Conservation (phyloP, 148 eudicot species). For the Heliosperma pusillum region DNA sequence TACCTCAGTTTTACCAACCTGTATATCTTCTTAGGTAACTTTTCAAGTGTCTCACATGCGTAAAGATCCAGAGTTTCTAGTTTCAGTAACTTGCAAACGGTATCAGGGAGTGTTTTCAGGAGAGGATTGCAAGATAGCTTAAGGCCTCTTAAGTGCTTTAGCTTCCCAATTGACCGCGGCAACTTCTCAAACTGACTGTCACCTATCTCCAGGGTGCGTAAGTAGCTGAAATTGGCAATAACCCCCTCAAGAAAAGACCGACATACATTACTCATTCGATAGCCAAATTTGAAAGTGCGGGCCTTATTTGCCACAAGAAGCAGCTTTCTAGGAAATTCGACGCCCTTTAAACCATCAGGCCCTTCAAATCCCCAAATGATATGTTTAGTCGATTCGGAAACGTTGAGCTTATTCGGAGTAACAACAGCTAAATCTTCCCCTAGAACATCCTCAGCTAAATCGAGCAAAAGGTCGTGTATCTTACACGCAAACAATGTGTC, state of each 20-base stretch:
- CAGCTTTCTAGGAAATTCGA: too few species aligned
- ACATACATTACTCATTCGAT: constrained; percentile 18
- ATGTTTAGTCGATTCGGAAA: constrained; percentile 32
- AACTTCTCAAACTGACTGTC: constrained; percentile 36
- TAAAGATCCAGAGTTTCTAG: too few species aligned
- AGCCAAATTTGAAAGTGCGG: constrained; percentile 24
- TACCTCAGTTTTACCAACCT: too few species aligned
- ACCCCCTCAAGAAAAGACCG: constrained; percentile 34
- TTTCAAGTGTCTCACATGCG: too few species aligned
- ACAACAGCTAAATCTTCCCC: constrained; percentile 34
- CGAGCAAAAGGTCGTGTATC: constrained; percentile 47
- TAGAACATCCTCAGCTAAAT: constrained; percentile 37
- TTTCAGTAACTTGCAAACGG: too few species aligned
- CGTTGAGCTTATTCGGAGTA: constrained; percentile 14
- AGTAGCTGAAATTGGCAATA: constrained; percentile 23
- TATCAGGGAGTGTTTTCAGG: too few species aligned
- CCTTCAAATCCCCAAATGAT: too few species aligned
- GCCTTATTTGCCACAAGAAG: too few species aligned
- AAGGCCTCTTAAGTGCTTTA: constrained; percentile 43
- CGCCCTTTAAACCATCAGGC: too few species aligned
- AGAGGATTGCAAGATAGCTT: too few species aligned
- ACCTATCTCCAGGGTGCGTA: constrained; percentile 31
- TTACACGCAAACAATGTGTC: constrained; percentile 29
- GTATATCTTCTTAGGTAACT: too few species aligned
- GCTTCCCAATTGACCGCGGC: constrained; percentile 40